Evolutionary conservation across 192 early-diverging fungal genomes (phyloP).

Genomic region (Lobosporangium transversale): DNA sequence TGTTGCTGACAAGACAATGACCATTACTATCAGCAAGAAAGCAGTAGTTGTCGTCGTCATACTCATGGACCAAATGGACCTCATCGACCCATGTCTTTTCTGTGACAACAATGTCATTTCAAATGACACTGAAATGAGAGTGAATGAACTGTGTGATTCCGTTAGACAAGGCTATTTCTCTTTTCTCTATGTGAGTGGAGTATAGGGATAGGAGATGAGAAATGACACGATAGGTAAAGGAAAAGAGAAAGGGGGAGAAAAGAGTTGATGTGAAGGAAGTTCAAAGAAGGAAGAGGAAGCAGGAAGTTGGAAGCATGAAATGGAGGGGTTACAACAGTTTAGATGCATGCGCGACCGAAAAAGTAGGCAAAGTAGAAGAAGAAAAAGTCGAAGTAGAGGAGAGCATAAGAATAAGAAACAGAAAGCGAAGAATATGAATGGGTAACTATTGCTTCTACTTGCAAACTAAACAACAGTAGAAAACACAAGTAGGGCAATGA

Average conservation of each 20-base stretch:
- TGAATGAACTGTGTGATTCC: background rate
- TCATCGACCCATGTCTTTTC: no score
- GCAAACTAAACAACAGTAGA: no score
- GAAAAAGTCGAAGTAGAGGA: background rate
- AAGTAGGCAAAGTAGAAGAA: background rate
- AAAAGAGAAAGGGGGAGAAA: background rate
- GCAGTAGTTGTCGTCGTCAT: no score
- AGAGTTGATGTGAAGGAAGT: background rate
- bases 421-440: no score
- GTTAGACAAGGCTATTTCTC: background rate
- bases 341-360: background rate
- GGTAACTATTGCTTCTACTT: no score
- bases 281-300: background rate
- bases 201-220: background rate
- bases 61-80: no score
- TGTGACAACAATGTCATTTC: no score
- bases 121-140: no score
- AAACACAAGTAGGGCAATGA: no score
- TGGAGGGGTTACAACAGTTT: background rate
- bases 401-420: background rate
- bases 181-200: background rate
- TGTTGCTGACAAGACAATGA: no score
- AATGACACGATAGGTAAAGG: background rate
- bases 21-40: no score
- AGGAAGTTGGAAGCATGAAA: constrained; percentile 1